phyloP scores from a whole-genome alignment of 108 stramenopile genomes.

The Skeletonema potamos region DNA sequence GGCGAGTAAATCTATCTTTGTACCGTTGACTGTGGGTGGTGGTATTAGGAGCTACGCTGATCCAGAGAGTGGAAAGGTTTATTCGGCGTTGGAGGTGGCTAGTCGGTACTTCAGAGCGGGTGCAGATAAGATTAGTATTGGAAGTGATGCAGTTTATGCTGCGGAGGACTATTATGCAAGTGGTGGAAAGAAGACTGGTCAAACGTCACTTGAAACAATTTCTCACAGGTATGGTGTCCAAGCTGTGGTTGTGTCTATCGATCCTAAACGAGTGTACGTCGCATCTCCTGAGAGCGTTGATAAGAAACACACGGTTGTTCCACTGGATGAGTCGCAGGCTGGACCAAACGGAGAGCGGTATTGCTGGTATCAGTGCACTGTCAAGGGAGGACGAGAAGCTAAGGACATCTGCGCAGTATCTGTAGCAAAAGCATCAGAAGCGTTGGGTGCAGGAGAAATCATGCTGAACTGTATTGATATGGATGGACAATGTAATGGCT shows the following conservation, averaged over 20 bases:
- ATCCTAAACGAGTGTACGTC: conserved; percentile 95
- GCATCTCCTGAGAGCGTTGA: conserved; percentile 36
- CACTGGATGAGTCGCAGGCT: conserved; percentile 53
- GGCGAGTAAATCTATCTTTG: conserved; percentile 93
- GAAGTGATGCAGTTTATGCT: conserved; percentile 94
- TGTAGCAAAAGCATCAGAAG: conserved; percentile 80
- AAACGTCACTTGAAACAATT: conserved; percentile 91
- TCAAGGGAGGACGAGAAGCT: conserved; percentile 94
- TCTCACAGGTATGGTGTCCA: conserved; percentile 93
- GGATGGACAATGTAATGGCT: conserved; percentile 98
- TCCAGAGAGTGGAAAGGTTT: conserved; percentile 67
- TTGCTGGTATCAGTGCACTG: conserved; percentile 98
- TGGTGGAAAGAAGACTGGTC: conserved; percentile 68
- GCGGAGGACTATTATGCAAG: conserved; percentile 71
- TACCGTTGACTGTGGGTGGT: conserved; percentile 97
- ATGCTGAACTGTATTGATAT: conserved; percentile 99
- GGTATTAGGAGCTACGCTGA: conserved; percentile 96
- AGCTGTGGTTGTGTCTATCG: conserved; percentile 98
- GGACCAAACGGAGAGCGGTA: conserved; percentile 87
- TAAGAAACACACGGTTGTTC: conserved; percentile 64
- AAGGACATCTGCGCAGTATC: conserved; percentile 93
- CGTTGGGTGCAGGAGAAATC: conserved; percentile 96
- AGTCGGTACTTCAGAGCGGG: conserved; percentile 97
- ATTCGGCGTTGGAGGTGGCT: conserved; percentile 94
- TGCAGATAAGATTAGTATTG: conserved; percentile 97